phyloP scores from a whole-genome alignment of 352 stramenopile genomes.

The Pythium sukuiense region DNA sequence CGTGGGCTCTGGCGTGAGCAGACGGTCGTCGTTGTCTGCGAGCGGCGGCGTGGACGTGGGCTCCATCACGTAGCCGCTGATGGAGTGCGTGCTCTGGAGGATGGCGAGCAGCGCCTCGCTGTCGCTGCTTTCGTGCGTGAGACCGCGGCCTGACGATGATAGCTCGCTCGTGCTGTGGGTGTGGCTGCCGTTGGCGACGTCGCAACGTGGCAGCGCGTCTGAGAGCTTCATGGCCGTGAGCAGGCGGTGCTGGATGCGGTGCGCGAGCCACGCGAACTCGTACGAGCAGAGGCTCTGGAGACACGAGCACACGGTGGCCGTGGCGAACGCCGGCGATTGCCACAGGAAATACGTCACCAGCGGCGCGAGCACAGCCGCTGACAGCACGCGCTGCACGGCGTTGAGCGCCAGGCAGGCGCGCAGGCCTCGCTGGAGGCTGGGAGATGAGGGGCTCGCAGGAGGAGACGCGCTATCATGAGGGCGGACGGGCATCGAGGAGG shows the following conservation, averaged over 20 bases:
- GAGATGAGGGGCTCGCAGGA: background rate
- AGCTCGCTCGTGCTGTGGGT: background rate
- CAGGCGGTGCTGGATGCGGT: slow-evolving; percentile 59
- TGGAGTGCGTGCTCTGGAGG: slow-evolving; percentile 11
- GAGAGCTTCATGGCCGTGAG: slow-evolving; percentile 31
- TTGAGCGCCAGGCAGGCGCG: slow-evolving; percentile 35
- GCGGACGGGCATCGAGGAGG: background rate
- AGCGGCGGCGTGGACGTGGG: background rate
- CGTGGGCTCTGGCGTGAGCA: slow-evolving; percentile 7
- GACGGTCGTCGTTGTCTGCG: background rate
- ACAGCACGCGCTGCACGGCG: slow-evolving; percentile 64
- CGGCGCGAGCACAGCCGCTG: slow-evolving; percentile 54
- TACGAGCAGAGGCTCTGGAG: slow-evolving; percentile 65
- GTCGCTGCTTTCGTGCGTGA: slow-evolving; percentile 12
- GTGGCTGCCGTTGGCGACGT: background rate
- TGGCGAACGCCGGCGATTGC: slow-evolving; percentile 66
- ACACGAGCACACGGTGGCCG: slow-evolving; percentile 65
- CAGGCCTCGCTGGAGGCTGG: background rate
- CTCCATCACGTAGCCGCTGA: slow-evolving; percentile 4
- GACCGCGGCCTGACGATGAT: background rate
- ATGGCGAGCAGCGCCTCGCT: slow-evolving; percentile 13
- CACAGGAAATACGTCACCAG: slow-evolving; percentile 74
- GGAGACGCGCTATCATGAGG: background rate
- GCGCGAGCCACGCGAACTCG: slow-evolving; percentile 74
- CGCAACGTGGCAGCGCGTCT: background rate